phyloP scores from a whole-genome alignment of 83 land plant genomes.

The Picea abies region DNA sequence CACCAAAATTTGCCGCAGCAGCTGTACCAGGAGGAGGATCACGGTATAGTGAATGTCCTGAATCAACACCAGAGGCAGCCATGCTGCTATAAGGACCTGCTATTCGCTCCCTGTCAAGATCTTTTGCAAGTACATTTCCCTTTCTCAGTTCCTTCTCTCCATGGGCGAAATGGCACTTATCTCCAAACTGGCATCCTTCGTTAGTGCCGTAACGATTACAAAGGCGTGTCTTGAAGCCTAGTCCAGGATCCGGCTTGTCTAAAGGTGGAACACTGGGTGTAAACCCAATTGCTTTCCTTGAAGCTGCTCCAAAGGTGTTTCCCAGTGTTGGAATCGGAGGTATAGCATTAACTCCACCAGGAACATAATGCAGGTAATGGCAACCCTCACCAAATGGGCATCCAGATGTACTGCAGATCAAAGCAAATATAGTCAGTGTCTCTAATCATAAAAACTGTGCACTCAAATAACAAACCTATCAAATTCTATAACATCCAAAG shows the following conservation, averaged over 20 bases:
- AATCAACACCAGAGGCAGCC: slow-evolving; percentile 23
- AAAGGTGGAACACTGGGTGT: slow-evolving; percentile 8
- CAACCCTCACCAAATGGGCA: slow-evolving; percentile 91
- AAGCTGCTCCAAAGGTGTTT: slow-evolving; percentile 21
- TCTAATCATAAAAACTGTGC: too few species aligned
- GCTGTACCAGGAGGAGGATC: slow-evolving; percentile 57
- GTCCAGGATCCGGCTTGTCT: slow-evolving; percentile 1
- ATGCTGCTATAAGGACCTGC: slow-evolving; percentile 20
- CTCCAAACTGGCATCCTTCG: slow-evolving; percentile 81
- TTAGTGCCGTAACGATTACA: slow-evolving; percentile 64
- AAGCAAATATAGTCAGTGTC: too few species aligned
- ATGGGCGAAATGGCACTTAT: slow-evolving; percentile 83
- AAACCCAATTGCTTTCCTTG: slow-evolving; percentile 23
- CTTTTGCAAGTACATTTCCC: slow-evolving; percentile 28
- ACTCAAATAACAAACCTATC: too few species aligned
- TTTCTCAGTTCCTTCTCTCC: slow-evolving; percentile 75
- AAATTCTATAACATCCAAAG: too few species aligned
- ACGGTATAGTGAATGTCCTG: slow-evolving; percentile 20
- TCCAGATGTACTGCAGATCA: slow-evolving; percentile 69
- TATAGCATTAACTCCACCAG: slow-evolving; percentile 53
- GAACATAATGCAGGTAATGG: slow-evolving; percentile 86
- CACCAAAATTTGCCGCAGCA: slow-evolving; percentile 69
- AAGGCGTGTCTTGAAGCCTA: slow-evolving; percentile 47
- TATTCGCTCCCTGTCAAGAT: slow-evolving; percentile 15
- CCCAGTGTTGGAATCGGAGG: slow-evolving; percentile 24